These are phyloP conservation scores for Capronia americana DNA, from an alignment of 2,329 filamentous ascomycete species.

Conservation along the genomic window DNA sequence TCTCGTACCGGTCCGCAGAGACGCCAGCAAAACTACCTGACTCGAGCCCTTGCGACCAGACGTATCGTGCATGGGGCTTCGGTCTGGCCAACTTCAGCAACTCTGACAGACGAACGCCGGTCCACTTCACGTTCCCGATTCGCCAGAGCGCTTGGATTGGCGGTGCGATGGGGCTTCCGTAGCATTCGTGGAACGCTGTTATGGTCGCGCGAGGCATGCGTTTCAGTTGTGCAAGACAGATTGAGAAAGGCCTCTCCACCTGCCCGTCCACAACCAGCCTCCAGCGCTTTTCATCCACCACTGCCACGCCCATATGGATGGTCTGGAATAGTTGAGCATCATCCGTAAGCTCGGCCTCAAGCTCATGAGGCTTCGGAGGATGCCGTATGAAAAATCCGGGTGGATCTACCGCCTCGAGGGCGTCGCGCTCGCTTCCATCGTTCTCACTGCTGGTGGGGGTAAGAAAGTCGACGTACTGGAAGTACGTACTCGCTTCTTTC, in stretches of 20 bases:
- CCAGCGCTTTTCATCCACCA: conserved; percentile 43
- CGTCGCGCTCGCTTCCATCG: conserved; percentile 26
- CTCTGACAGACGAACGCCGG: conserved; percentile 42
- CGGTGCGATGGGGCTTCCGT: conserved; percentile 45
- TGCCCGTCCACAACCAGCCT: conserved; percentile 44
- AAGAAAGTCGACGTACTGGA: conserved; percentile 25
- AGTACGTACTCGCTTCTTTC: conserved; percentile 9
- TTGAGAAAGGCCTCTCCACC: conserved; percentile 41
- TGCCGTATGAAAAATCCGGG: conserved; percentile 36
- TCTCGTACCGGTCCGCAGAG: conserved; percentile 34
- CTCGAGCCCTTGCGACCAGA: conserved; percentile 38
- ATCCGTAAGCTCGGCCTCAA: conserved; percentile 39
- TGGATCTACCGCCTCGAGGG: conserved; percentile 32
- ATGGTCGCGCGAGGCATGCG: conserved; percentile 40
- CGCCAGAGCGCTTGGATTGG: conserved; percentile 43
- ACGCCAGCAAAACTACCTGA: conserved; percentile 32
- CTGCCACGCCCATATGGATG: conserved; percentile 46
- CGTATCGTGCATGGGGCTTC: conserved; percentile 22
- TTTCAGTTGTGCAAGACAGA: conserved; percentile 42
- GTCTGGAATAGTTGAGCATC: conserved; percentile 46
- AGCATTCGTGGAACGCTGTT: conserved; percentile 48
- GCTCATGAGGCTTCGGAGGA: conserved; percentile 42
- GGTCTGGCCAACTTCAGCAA: conserved; percentile 40
- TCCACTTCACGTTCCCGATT: conserved; percentile 47
- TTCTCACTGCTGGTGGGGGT: background rate